Evolutionary conservation across 1,284 basidiomycete genomes (phyloP).

Genomic region (Sphaerobolus stellatus): DNA sequence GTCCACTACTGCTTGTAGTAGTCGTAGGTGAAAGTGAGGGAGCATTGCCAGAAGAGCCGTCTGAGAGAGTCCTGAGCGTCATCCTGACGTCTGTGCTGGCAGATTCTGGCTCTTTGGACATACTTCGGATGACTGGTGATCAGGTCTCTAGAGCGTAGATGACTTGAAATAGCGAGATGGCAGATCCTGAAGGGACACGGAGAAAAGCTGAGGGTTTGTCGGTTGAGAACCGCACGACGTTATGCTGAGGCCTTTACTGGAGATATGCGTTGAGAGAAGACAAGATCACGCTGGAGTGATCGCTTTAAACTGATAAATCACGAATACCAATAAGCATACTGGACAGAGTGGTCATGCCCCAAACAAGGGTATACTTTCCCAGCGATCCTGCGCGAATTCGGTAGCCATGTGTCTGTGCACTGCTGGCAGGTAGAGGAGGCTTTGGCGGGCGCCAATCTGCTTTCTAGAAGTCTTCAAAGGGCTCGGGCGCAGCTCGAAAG

Average conservation of each 20-base stretch:
- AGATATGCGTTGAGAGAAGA: background rate
- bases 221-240: no score
- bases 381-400: no score
- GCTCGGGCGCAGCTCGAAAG: no score
- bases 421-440: no score
- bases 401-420: no score
- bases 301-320: no score
- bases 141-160: background rate
- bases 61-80: background rate
- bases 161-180: background rate
- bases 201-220: conserved; percentile 3
- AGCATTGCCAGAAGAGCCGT: background rate
- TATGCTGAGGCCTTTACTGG: no score
- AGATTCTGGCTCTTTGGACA: background rate
- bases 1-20: background rate
- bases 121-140: background rate
- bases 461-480: no score
- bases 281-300: background rate
- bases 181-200: background rate
- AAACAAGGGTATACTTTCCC: no score
- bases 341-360: no score
- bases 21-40: conserved; percentile 7
- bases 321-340: no score
- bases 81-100: background rate
- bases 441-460: no score